Evolutionary conservation across 1,139 yeast species (phyloP), one percentile per base, ranked within the genome.

Genomic region (Entelexis sorbosivorans): DNA sequence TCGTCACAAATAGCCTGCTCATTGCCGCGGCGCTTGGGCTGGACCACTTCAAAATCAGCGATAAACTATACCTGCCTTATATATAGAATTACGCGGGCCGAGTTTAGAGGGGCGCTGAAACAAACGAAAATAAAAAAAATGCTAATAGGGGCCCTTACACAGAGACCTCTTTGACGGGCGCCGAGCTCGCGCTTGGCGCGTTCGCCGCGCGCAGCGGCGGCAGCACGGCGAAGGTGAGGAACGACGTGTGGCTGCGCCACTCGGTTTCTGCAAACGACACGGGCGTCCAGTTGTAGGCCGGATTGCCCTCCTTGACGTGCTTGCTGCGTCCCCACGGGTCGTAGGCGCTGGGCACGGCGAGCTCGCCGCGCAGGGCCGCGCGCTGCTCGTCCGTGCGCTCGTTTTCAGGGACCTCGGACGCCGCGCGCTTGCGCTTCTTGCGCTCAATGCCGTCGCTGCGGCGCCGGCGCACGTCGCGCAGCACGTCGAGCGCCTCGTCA

Each of bases 251-350:
- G 22, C 89, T 82, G 68, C 89, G 91, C 61, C 91, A 74, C 62
- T 91, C 97, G 4, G 80, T 63, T 65, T 91, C 98, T 3, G 82
- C 72, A 63, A 80, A 81, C 16, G 96, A 80, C 24, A 89, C 93
- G 58, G 86, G 75, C 55, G 74, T 71, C 99, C 99, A 93, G 34
- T 76, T 70, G 66, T 73, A 91, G 6, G 74, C 74, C 10, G 73
- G 78, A 61, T 91, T 96, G 48, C 98, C 98, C 68, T 89, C 96
- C 60, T 75, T 77, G 38, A 93, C 75, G 59, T 95, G 75, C 29
- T 75, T 73, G 6, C 91, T 89, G 63, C 79, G 83, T 6, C 97
- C 97, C 70, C 91, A 89, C 4, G 97, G 97, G 65, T 91, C 91
- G 67, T 73, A 88, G 19, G 86, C 85, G 48, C 78, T 71, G 35